Percentiles rank a stretch among this genome's conserved stretches.
These are phyloP conservation scores for Cruciata laevipes DNA, from an alignment of 257 asterid species.

Conservation along the genomic window DNA sequence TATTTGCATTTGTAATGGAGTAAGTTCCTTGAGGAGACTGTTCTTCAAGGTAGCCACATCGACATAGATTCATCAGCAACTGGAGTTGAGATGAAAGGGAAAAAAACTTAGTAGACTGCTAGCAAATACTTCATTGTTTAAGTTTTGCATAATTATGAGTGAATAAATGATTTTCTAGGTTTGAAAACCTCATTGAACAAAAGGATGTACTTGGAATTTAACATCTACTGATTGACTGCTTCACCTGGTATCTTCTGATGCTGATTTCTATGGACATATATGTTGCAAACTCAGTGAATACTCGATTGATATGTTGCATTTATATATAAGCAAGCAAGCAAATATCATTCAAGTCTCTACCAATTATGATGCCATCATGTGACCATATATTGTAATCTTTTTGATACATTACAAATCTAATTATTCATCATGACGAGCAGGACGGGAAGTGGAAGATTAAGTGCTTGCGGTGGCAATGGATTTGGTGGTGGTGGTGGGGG, in stretches of 20 bases:
- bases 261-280: neutral
- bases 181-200: neutral
- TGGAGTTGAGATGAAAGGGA: neutral
- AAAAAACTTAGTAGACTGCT: neutral
- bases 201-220: neutral
- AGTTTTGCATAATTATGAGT: neutral
- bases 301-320: neutral
- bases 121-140: neutral
- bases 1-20: neutral
- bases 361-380: neutral
- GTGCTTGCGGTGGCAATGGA: constrained; percentile 90
- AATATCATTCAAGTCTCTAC: neutral
- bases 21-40: neutral
- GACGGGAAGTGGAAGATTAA: constrained; percentile 65
- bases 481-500: constrained; percentile 99
- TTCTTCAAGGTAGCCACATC: neutral
- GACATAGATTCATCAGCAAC: neutral
- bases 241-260: neutral
- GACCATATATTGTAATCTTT: neutral
- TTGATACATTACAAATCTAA: constrained; percentile 9
- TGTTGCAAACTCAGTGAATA: neutral
- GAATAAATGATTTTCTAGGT: neutral
- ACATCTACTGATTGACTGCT: neutral
- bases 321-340: neutral
- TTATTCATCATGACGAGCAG: constrained; percentile 41